These are phyloP conservation scores for Diaporthe citriasiana DNA, from an alignment of 2,329 filamentous ascomycete genomes.

Conservation along the genomic window DNA sequence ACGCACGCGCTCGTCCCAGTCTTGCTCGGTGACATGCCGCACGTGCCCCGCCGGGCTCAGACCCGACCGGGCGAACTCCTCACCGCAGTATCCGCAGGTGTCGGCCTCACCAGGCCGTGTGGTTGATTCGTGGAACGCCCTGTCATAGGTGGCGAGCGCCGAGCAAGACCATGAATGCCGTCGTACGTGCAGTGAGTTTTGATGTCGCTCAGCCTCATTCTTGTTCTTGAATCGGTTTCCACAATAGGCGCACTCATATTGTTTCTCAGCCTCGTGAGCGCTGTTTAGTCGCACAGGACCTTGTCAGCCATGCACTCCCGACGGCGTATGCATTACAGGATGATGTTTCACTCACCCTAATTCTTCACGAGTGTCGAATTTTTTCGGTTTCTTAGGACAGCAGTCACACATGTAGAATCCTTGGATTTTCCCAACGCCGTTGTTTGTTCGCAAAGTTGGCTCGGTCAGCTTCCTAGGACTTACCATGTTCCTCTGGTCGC, in stretches of 20 bases:
- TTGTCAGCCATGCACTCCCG: conserved; percentile 40
- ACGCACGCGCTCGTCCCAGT: conserved; percentile 89
- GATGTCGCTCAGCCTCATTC: conserved; percentile 96
- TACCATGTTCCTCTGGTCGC: conserved; percentile 57
- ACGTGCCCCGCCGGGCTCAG: conserved; percentile 54
- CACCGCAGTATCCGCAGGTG: conserved; percentile 94
- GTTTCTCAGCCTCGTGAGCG: conserved; percentile 92
- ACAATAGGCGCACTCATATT: conserved; percentile 94
- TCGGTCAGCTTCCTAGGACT: conserved; percentile 68
- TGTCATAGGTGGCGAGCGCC: conserved; percentile 81
- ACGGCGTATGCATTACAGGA: background rate
- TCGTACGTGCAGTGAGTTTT: conserved; percentile 93
- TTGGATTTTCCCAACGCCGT: conserved; percentile 63
- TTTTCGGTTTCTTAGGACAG: conserved; percentile 97
- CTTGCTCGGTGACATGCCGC: conserved; percentile 76
- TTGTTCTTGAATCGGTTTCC: conserved; percentile 99
- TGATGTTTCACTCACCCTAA: conserved; percentile 75
- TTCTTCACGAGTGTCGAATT: conserved; percentile 88
- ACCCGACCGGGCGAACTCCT: conserved; percentile 79
- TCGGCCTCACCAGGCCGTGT: conserved; percentile 77
- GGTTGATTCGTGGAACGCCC: conserved; percentile 88
- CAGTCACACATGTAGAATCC: conserved; percentile 84
- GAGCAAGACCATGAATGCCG: conserved; percentile 98
- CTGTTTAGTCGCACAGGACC: conserved; percentile 60
- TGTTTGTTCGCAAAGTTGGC: conserved; percentile 58